These are phyloP conservation scores for Aspergillus persii DNA, from an alignment of 2,329 filamentous ascomycete genomes.

Conservation along the genomic window DNA sequence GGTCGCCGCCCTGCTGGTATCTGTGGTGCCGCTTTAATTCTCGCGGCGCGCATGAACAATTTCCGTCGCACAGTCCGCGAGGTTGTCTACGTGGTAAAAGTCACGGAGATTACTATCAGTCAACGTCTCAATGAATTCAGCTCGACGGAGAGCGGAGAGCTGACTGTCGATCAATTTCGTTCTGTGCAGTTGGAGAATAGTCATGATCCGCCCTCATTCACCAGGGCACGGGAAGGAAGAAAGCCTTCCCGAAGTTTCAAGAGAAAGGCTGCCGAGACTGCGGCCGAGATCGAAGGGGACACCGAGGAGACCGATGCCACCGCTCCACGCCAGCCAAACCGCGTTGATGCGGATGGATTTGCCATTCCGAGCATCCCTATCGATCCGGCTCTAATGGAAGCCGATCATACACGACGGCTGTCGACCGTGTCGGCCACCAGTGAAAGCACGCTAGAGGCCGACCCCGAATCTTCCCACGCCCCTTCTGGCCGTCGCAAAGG, in stretches of 20 bases:
- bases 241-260: conserved; percentile 49
- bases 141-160: conserved; percentile 74
- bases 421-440: conserved; percentile 20
- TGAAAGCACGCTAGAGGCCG: conserved; percentile 23
- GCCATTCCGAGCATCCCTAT: conserved; percentile 57
- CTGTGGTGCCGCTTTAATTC: conserved; percentile 88
- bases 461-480: conserved; percentile 16
- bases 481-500: conserved; percentile 32
- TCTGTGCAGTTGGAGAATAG: conserved; percentile 58
- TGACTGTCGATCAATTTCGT: conserved; percentile 83
- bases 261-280: conserved; percentile 33
- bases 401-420: conserved; percentile 18
- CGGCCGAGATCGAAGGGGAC: conserved; percentile 47
- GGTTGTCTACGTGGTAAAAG: conserved; percentile 97
- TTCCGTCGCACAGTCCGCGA: conserved; percentile 89
- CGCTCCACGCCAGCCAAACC: conserved; percentile 29
- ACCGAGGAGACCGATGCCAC: conserved; percentile 30
- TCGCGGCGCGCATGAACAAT: conserved; percentile 97
- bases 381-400: conserved; percentile 41
- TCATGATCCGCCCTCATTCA: conserved; percentile 82
- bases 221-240: conserved; percentile 53
- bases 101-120: conserved; percentile 88
- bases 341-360: conserved; percentile 66
- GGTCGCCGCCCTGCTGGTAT: conserved; percentile 90
- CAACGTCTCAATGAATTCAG: conserved; percentile 91